phyloP scores from a whole-genome alignment of 805 yeast genomes.

The Zygosaccharomyces siamensis region DNA sequence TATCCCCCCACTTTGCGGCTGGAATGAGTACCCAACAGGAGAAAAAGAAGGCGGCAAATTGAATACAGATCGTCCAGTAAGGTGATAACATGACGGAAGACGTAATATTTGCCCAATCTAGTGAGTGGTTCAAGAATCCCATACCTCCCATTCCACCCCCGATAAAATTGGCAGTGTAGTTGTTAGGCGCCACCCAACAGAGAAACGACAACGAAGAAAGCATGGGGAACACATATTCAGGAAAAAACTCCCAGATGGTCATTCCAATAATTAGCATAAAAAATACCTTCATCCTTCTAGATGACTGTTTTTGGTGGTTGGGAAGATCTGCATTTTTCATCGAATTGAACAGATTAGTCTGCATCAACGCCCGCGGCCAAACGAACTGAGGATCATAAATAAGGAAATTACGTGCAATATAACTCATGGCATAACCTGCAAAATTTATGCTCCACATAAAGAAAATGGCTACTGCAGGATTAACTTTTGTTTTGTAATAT shows the following conservation, averaged over 20 bases:
- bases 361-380: slow-evolving; percentile 48
- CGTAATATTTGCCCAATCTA: slow-evolving; percentile 53
- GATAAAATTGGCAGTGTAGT: slow-evolving; percentile 39
- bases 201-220: slow-evolving; percentile 45
- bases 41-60: slow-evolving; percentile 43
- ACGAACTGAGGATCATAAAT: slow-evolving; percentile 46
- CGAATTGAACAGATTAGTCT: slow-evolving; percentile 41
- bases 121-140: slow-evolving; percentile 45
- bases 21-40: slow-evolving; percentile 50
- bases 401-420: slow-evolving; percentile 43
- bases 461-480: slow-evolving; percentile 36
- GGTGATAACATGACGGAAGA: slow-evolving; percentile 47
- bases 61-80: slow-evolving; percentile 48
- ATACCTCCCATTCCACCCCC: slow-evolving; percentile 53
- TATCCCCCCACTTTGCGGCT: slow-evolving; percentile 42
- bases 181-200: slow-evolving; percentile 47
- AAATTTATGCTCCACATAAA: slow-evolving; percentile 52
- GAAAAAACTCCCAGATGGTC: slow-evolving; percentile 46
- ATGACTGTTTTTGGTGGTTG: background rate
- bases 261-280: slow-evolving; percentile 34
- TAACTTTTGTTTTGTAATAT: slow-evolving; percentile 38
- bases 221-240: slow-evolving; percentile 46
- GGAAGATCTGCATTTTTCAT: slow-evolving; percentile 7
- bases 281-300: slow-evolving; percentile 36
- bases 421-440: slow-evolving; percentile 50